Conservation (phyloP, 441 rosid genomes). For the Arabidopsis hybrid region DNA sequence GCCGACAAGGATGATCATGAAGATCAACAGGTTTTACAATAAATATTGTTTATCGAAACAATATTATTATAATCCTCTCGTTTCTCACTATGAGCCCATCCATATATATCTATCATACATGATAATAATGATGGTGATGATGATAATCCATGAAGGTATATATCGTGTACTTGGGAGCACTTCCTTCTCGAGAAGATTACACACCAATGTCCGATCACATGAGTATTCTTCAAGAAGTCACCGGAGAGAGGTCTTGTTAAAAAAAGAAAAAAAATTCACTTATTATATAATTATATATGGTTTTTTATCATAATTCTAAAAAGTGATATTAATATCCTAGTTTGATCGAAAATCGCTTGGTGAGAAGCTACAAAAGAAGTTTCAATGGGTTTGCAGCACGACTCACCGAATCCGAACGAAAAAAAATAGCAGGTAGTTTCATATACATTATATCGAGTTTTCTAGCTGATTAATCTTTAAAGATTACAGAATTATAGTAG, state of each 20-base stretch:
- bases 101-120: not conserved
- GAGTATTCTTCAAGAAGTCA: constrained; percentile 47
- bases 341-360: constrained; percentile 38
- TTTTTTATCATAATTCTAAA: too few relatives aligned
- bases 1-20: constrained; percentile 1
- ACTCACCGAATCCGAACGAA: constrained; percentile 30
- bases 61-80: not conserved
- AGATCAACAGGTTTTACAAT: constrained; percentile 16
- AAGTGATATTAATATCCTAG: not conserved
- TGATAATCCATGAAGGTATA: constrained; percentile 44
- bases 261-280: too few relatives aligned
- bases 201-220: constrained; percentile 46
- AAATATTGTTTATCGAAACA: not conserved
- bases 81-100: not conserved
- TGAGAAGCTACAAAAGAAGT: constrained; percentile 60
- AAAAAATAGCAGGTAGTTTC: constrained; percentile 30
- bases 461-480: not conserved
- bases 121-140: constrained; percentile 2
- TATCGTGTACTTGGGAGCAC: constrained; percentile 66
- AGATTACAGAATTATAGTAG: not conserved
- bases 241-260: constrained; percentile 35
- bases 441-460: not conserved
- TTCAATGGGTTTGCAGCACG: constrained; percentile 32
- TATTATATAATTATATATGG: too few relatives aligned
- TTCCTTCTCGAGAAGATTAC: constrained; percentile 47